These are phyloP conservation scores for Malbranchea cinnamomea DNA, from an alignment of 2,329 filamentous ascomycete genomes.

Conservation along the genomic window DNA sequence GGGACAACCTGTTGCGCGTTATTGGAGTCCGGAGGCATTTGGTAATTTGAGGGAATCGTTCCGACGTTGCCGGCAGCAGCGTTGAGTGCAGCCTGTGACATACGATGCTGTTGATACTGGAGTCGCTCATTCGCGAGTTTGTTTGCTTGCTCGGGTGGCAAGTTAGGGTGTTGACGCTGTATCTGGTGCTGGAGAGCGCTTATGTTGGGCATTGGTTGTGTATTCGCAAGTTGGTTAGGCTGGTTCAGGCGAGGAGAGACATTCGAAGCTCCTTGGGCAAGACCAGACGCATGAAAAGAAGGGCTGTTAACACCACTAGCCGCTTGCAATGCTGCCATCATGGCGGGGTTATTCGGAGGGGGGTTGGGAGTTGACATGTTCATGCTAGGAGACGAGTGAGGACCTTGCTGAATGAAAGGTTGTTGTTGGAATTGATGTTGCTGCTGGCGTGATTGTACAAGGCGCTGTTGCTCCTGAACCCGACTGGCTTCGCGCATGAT, in stretches of 20 bases:
- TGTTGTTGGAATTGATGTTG: constrained; percentile 27
- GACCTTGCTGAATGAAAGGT: constrained; percentile 26
- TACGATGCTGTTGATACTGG: constrained; percentile 29
- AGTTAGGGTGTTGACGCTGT: constrained; percentile 35
- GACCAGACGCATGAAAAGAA: constrained; percentile 24
- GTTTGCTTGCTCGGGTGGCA: constrained; percentile 39
- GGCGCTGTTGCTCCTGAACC: constrained; percentile 40
- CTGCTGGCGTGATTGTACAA: constrained; percentile 40
- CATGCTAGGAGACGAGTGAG: constrained; percentile 31
- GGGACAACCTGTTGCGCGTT: constrained; percentile 18
- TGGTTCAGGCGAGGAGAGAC: constrained; percentile 34
- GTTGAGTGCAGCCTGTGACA: constrained; percentile 38
- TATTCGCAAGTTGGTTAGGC: constrained; percentile 36
- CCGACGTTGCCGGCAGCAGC: constrained; percentile 34
- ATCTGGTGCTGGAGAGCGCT: constrained; percentile 39
- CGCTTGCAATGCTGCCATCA: constrained; percentile 27
- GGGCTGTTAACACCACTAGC: constrained; percentile 30
- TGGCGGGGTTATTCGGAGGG: constrained; percentile 28
- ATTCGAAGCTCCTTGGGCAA: constrained; percentile 23
- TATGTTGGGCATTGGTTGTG: constrained; percentile 34
- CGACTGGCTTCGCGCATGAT: constrained; percentile 34
- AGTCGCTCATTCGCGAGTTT: constrained; percentile 38
- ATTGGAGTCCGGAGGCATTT: constrained; percentile 24
- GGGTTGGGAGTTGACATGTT: constrained; percentile 28
- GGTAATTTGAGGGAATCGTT: constrained; percentile 25